These are phyloP conservation scores for Blastobotrys ciferrii DNA, from an alignment of 1,139 yeast species.

Conservation along the genomic window DNA sequence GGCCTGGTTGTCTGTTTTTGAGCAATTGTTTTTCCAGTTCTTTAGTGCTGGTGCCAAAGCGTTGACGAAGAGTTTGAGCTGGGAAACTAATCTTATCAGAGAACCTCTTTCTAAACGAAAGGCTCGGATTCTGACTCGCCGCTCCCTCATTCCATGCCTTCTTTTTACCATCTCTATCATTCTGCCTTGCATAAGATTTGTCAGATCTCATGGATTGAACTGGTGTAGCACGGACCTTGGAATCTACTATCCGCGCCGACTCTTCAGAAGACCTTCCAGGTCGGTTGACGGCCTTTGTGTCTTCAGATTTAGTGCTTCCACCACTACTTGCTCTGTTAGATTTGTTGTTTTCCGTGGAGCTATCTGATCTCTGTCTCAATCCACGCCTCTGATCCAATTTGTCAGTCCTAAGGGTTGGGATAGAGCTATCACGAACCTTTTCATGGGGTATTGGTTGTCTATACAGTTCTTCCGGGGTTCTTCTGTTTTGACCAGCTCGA, in stretches of 20 bases:
- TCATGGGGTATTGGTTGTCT: not conserved
- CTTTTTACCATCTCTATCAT: not conserved
- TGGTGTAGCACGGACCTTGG: not conserved
- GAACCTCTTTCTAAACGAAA: conserved; percentile 22
- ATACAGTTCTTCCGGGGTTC: not conserved
- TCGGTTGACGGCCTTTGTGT: not conserved
- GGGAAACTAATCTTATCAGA: conserved; percentile 24
- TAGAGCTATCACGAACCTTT: not conserved
- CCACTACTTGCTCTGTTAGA: not conserved
- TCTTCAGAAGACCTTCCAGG: not conserved
- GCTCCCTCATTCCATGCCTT: not conserved
- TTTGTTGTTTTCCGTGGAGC: not conserved
- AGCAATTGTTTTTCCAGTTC: conserved; percentile 35
- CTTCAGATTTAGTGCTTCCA: not conserved
- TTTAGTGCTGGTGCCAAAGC: conserved; percentile 30
- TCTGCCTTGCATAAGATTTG: not conserved
- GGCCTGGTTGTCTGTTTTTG: conserved; percentile 14
- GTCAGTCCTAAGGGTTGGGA: not conserved
- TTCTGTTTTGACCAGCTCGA: not conserved
- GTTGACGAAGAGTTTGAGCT: conserved; percentile 22
- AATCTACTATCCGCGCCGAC: not conserved
- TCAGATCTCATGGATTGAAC: not conserved
- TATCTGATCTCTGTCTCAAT: not conserved
- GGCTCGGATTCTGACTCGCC: not conserved
- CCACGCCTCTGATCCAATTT: not conserved